Evolutionary conservation across 139 green algal genomes (phyloP).

Genomic region (Tetraselmis striata): DNA sequence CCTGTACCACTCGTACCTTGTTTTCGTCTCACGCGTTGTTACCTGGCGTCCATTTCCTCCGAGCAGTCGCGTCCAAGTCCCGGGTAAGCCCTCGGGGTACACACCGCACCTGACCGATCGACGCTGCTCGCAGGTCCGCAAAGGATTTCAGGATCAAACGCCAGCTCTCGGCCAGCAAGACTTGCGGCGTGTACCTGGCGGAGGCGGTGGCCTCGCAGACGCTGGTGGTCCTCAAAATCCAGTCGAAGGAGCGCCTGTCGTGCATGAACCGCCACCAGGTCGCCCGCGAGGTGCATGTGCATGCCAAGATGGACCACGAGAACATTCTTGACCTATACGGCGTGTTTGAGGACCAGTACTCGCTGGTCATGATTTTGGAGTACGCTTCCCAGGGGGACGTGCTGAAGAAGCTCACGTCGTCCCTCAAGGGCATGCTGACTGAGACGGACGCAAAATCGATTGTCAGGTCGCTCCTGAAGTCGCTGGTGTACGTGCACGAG

Average conservation of each 20-base stretch:
- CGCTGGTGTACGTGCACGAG: conserved; percentile 3
- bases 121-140: too few relatives aligned
- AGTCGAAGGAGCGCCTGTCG: background rate
- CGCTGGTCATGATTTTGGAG: background rate
- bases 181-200: too few relatives aligned
- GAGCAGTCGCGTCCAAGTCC: too few relatives aligned
- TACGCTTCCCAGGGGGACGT: background rate
- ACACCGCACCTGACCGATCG: too few relatives aligned
- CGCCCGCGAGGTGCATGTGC: background rate
- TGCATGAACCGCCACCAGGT: background rate
- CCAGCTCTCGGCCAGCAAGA: too few relatives aligned
- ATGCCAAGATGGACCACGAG: background rate
- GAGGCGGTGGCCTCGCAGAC: too few relatives aligned
- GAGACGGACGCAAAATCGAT: background rate
- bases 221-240: too few relatives aligned
- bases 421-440: background rate
- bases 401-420: background rate
- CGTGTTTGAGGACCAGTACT: background rate
- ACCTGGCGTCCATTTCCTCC: too few relatives aligned
- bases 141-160: too few relatives aligned
- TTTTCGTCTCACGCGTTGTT: too few relatives aligned
- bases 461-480: background rate
- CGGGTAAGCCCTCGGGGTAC: too few relatives aligned
- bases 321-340: background rate
- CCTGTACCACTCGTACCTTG: too few relatives aligned